Conservation (phyloP, 345 rosid genomes). For the Eucalyptus tenuipes region DNA sequence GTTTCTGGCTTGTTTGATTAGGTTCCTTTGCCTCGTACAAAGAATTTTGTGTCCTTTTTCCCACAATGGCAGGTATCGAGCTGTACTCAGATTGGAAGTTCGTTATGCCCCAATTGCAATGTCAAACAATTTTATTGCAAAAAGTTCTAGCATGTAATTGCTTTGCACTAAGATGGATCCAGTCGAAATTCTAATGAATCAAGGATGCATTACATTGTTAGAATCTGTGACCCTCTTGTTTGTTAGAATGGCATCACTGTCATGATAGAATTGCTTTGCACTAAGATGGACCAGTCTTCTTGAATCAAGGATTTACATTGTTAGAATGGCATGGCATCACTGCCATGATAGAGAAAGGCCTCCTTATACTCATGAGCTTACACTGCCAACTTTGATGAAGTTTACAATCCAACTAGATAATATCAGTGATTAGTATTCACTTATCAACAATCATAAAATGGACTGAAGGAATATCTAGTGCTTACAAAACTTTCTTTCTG, state of each 20-base stretch:
- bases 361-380: not conserved
- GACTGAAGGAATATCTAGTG: not conserved
- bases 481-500: not conserved
- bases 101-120: not conserved
- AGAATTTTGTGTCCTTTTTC: not conserved
- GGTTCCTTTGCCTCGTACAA: not conserved
- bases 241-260: not conserved
- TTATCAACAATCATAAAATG: not conserved
- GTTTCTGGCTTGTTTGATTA: slow-evolving; percentile 22
- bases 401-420: not conserved
- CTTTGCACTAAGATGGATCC: not conserved
- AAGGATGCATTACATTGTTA: not conserved
- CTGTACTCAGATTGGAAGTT: not conserved
- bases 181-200: not conserved
- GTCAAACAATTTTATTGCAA: not conserved
- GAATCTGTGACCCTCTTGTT: not conserved
- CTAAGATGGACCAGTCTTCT: not conserved
- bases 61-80: not conserved
- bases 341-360: not conserved
- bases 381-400: not conserved
- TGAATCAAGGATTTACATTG: not conserved
- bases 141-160: not conserved
- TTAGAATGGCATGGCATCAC: not conserved
- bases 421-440: not conserved
- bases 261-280: not conserved